phyloP scores from a whole-genome alignment of 2,329 filamentous ascomycete species.

The Colletotrichum tropicicola region DNA sequence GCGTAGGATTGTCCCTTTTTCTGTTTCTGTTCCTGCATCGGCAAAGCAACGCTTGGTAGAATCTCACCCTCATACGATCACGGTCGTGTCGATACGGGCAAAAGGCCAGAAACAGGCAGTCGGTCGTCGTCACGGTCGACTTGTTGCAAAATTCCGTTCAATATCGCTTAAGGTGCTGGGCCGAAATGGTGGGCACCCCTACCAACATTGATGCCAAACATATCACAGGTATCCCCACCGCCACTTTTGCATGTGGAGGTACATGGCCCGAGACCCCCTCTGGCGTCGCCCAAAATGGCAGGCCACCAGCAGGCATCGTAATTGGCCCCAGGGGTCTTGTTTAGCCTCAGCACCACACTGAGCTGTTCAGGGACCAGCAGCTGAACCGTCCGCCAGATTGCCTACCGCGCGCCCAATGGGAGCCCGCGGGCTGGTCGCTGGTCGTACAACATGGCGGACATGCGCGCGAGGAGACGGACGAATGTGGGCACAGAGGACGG shows the following conservation, averaged over 20 bases:
- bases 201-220: constrained; percentile 23
- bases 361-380: constrained; percentile 12
- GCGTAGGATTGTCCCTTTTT: neutral
- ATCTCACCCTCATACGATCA: constrained; percentile 13
- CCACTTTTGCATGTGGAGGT: constrained; percentile 24
- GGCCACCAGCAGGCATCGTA: constrained; percentile 14
- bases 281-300: constrained; percentile 13
- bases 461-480: too few relatives aligned
- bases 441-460: too few relatives aligned
- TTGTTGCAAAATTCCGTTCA: constrained; percentile 10
- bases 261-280: constrained; percentile 23
- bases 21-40: constrained; percentile 10
- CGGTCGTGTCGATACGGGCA: neutral
- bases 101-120: neutral
- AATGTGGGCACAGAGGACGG: neutral
- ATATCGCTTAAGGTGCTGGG: constrained; percentile 28
- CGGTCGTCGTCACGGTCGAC: constrained; percentile 10
- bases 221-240: constrained; percentile 13
- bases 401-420: neutral
- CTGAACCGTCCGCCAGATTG: constrained; percentile 15
- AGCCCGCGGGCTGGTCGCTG: neutral
- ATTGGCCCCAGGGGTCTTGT: constrained; percentile 12
- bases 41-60: constrained; percentile 10
- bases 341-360: constrained; percentile 9
- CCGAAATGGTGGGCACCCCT: constrained; percentile 11